These are phyloP conservation scores for Hypomyces perniciosus DNA, from an alignment of 2,329 filamentous ascomycete species.

Conservation along the genomic window DNA sequence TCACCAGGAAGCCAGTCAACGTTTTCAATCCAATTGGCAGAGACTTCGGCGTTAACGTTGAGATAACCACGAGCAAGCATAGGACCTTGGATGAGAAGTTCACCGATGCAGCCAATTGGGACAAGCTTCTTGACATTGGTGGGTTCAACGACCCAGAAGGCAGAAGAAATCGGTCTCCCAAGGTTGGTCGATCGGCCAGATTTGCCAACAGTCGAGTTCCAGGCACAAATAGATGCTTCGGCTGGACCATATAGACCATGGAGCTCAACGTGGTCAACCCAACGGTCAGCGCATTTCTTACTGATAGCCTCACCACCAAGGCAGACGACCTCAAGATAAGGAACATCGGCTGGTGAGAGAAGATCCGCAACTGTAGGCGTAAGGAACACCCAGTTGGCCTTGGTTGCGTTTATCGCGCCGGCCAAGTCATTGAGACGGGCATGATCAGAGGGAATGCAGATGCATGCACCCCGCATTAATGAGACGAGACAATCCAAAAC, in stretches of 20 bases:
- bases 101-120: constrained; percentile 15
- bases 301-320: constrained; percentile 11
- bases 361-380: constrained; percentile 17
- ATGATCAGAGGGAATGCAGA: constrained; percentile 17
- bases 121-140: constrained; percentile 13
- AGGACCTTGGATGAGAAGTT: constrained; percentile 19
- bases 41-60: constrained; percentile 11
- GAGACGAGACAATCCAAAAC: constrained; percentile 16
- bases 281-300: constrained; percentile 7
- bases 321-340: constrained; percentile 8
- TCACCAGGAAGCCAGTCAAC: constrained; percentile 10
- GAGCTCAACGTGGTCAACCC: neutral
- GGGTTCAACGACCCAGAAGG: constrained; percentile 17
- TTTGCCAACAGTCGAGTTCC: neutral
- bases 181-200: constrained; percentile 10
- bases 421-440: constrained; percentile 15
- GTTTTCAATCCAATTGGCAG: constrained; percentile 12
- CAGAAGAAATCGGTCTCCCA: constrained; percentile 6
- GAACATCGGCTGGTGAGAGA: constrained; percentile 6
- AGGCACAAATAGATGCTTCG: constrained; percentile 11
- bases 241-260: constrained; percentile 11
- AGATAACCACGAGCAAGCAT: constrained; percentile 18
- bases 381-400: constrained; percentile 12
- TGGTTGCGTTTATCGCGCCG: constrained; percentile 7
- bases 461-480: constrained; percentile 14